Base-by-base conservation (phyloP, 345 rosid genomes). In the Excoecaria agallocha region DNA sequence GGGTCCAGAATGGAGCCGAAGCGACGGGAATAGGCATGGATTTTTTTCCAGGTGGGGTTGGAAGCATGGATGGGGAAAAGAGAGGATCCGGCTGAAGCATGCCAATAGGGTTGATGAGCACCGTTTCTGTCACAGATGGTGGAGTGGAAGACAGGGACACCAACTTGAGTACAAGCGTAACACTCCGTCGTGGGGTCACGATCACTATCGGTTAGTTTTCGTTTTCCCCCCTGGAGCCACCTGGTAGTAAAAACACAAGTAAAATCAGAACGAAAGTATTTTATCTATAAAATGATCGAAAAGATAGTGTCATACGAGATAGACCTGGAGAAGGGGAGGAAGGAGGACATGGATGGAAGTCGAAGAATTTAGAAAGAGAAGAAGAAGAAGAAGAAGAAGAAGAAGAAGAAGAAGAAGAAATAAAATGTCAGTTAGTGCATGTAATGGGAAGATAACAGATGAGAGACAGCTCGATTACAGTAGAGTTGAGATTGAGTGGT, bases 141-240 rank as follows among this genome's bases (percentile, higher is more conserved):
- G 71, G 89, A 82, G 82, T 84, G 89, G 69, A 86, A 86, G 35
- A 77, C 72, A 0, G 86, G 87, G 68, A 82, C 79, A 6, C 87
- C 84, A 1, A 43, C 78, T 13, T 76, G 86, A 5, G 78, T 82
- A 66, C 85, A 84, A 10, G 80, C 80, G 37, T 76, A 71, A 76
- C 87, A 84, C 58, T 84, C 86, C 2, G 24, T 20, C 25, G 63
- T 12, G 54, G 9, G 15, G 37, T 22, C 43, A 8, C 10, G 43
- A 41, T 54, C 57, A 17, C 13, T 48, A n/a, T 60, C 20, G 57
- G 19, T 24, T 60, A 8, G 7, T 15, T 15, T 22, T 17, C 12
- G 11, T 30, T 45, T 55, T 19, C 51, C 16, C 4, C n/a, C 30
- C 22, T 10, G 48, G 17, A 49, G 22, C 48, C 58, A 72, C 58